These are phyloP conservation scores for Kuraishia cidri DNA, from an alignment of 805 yeast genomes.

Conservation along the genomic window DNA sequence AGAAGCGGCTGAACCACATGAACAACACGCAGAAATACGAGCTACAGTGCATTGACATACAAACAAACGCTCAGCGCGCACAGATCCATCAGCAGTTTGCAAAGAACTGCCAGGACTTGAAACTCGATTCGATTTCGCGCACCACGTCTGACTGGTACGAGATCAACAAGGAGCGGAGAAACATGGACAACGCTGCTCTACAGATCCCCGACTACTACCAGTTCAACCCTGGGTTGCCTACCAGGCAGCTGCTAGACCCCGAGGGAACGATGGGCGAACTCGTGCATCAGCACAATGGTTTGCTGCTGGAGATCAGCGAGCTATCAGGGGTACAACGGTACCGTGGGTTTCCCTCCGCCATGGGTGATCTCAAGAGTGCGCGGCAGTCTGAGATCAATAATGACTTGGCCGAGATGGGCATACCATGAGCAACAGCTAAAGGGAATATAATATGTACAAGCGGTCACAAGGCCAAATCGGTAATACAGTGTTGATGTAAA, in stretches of 20 bases:
- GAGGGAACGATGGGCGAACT: constrained; percentile 27
- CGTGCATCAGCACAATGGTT: constrained; percentile 58
- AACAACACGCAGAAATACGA: constrained; percentile 47
- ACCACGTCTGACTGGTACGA: constrained; percentile 89
- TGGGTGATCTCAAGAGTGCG: constrained; percentile 51
- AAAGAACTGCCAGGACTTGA: constrained; percentile 58
- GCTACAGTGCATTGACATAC: constrained; percentile 67
- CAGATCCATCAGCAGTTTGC: constrained; percentile 77
- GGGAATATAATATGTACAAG: neutral
- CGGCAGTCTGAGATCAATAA: constrained; percentile 64
- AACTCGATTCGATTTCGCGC: constrained; percentile 52
- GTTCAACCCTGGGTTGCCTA: constrained; percentile 15
- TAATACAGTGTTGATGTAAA: too few relatives aligned
- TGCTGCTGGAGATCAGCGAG: constrained; percentile 61
- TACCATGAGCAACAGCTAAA: constrained; percentile 5
- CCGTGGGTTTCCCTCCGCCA: constrained; percentile 80
- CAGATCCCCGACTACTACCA: constrained; percentile 36
- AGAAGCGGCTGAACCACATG: constrained; percentile 42
- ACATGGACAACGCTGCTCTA: constrained; percentile 58
- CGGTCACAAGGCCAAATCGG: too few relatives aligned
- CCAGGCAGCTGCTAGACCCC: constrained; percentile 10
- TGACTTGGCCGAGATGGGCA: constrained; percentile 64
- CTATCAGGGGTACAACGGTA: constrained; percentile 58
- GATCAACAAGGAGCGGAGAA: constrained; percentile 80
- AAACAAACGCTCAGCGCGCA: constrained; percentile 72